Evolutionary conservation across 2,329 filamentous ascomycete species (phyloP), one percentile per base, ranked within the genome.

Genomic region (Xylariaceae sp.): DNA sequence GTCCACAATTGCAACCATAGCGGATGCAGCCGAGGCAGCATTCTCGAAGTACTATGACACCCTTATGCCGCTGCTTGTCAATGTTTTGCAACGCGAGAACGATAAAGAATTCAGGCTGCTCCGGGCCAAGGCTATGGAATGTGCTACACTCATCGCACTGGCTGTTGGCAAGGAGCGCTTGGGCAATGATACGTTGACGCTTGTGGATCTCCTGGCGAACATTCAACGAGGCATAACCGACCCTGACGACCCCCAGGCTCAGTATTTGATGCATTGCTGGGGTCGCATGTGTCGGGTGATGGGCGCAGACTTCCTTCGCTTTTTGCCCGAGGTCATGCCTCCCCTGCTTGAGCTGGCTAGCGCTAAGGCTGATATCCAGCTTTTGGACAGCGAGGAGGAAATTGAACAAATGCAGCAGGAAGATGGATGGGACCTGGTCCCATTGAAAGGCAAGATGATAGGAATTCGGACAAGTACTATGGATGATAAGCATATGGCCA

Each of bases 401-500:
- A 88, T 95, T 39, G 90, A 95, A 64, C 85, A 91, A 68, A 85
- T 96, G 58, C 89, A 96, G 71, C 88, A 94, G 66, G 92, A 97
- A 66, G 92, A 96, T 54, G 92, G 92, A 43, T 99, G 94, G 94
- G 94, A 99, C 72, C 80, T 99, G 62, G 91, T 99, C 12, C 94
- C 94, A 6, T 80, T 99, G 53, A 96, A 96, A 74, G 94, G 94
- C 62, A 97, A 97, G 77, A 89, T 96, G 72, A 96, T 99, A 67
- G 94, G 94, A 61, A 99, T 99, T 75, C 91, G 91, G 75, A 99
- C 94, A 6, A 96, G 90, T 70, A 89, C 88, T 7, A 86, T 99
- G 71, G 94, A 99, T 66, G 94, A 99, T 74, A 99, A 99, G 78
- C 91, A 97, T 72, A 96, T 96, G 82, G 94, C 94, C n/a, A 97